These are phyloP conservation scores for Gaillardinia entomophila DNA, from an alignment of 805 yeast species.

Conservation along the genomic window DNA sequence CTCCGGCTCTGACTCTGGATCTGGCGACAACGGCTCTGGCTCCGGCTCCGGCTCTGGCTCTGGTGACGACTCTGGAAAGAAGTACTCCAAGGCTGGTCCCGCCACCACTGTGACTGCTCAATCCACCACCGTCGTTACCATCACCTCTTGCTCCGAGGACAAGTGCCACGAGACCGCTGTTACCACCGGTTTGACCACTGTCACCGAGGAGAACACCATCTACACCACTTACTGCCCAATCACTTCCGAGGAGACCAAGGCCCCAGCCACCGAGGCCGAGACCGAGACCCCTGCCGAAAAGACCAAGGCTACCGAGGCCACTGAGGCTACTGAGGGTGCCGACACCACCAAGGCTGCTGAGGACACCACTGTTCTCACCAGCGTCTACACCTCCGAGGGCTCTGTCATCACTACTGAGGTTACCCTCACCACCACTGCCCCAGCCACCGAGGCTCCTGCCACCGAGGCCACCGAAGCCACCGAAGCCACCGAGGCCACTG, in stretches of 20 bases:
- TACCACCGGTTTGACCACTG: slow-evolving; percentile 26
- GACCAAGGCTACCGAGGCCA: slow-evolving; percentile 14
- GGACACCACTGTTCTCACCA: slow-evolving; percentile 22
- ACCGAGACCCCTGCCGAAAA: no score
- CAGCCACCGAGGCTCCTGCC: slow-evolving; percentile 6
- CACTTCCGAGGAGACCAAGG: slow-evolving; percentile 8
- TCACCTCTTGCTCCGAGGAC: slow-evolving; percentile 33
- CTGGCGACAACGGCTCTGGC: background rate
- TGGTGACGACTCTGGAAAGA: no score
- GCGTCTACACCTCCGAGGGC: slow-evolving; percentile 33
- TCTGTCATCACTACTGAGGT: no score
- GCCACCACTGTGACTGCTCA: slow-evolving; percentile 11
- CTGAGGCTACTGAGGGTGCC: slow-evolving; percentile 29
- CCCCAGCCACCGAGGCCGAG: slow-evolving; percentile 17
- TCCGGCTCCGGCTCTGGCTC: background rate
- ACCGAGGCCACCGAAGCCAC: slow-evolving; percentile 3
- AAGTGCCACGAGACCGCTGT: slow-evolving; percentile 21
- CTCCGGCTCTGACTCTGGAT: background rate
- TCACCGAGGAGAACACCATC: slow-evolving; percentile 7
- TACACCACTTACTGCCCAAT: slow-evolving; percentile 16
- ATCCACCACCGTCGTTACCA: slow-evolving; percentile 24
- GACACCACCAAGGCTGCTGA: slow-evolving; percentile 25
- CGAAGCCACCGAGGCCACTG: slow-evolving; percentile 1
- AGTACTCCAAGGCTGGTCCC: no score
- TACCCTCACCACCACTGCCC: no score